Percentiles rank a stretch among this genome's conserved stretches.
phyloP scores from a whole-genome alignment of 306 rosid genomes.

The Sesbania bispinosa region DNA sequence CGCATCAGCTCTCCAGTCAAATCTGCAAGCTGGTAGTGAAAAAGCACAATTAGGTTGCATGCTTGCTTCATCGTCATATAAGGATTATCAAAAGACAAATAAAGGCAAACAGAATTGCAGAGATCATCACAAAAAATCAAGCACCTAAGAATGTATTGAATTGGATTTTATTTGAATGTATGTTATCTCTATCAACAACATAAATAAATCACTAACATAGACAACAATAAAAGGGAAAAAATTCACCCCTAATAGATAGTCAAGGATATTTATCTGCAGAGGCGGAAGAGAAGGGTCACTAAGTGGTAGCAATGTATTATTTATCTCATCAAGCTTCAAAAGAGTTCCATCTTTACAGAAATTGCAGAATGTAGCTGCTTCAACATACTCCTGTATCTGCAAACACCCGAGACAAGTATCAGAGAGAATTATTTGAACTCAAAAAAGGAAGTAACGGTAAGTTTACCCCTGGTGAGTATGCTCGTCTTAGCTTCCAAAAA shows the following conservation, averaged over 20 bases:
- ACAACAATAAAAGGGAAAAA: slow-evolving; percentile 5
- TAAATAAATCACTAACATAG: not conserved
- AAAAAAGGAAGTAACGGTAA: slow-evolving; percentile 24
- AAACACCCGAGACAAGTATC: slow-evolving; percentile 26
- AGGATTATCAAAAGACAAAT: not conserved
- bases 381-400: slow-evolving; percentile 94
- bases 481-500: slow-evolving; percentile 97
- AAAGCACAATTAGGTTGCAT: not conserved
- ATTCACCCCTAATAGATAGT: slow-evolving; percentile 86
- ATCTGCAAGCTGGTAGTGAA: slow-evolving; percentile 69
- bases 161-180: not conserved
- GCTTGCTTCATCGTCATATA: slow-evolving; percentile 3
- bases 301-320: slow-evolving; percentile 62
- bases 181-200: not conserved
- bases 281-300: slow-evolving; percentile 76
- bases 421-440: slow-evolving; percentile 12
- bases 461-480: slow-evolving; percentile 93
- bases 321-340: slow-evolving; percentile 82
- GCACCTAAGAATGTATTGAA: not conserved
- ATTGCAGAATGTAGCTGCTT: slow-evolving; percentile 87
- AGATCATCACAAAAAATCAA: slow-evolving; percentile 15
- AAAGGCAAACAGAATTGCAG: slow-evolving; percentile 3
- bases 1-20: slow-evolving; percentile 99
- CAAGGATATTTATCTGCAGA: slow-evolving; percentile 82
- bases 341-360: slow-evolving; percentile 88